These are phyloP conservation scores for Saccharomycopsis fibuligera DNA, from an alignment of 805 yeast genomes.

Conservation along the genomic window DNA sequence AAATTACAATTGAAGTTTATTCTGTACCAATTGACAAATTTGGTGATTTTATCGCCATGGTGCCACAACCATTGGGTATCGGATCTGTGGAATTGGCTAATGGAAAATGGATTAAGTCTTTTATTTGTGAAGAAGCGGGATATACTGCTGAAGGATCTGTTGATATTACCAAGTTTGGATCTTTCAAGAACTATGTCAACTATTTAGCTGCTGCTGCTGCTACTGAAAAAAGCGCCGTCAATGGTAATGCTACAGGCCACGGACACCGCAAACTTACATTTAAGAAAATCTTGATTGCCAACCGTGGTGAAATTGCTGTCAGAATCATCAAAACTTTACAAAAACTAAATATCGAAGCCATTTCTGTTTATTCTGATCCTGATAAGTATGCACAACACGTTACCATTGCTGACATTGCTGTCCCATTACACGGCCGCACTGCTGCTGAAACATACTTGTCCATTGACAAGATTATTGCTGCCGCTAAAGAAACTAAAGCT, in stretches of 20 bases:
- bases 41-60: conserved; percentile 80
- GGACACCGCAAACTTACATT: conserved; percentile 24
- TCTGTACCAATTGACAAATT: conserved; percentile 71
- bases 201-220: conserved; percentile 17
- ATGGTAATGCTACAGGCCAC: too few species aligned
- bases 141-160: conserved; percentile 63
- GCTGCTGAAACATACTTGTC: conserved; percentile 90
- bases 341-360: conserved; percentile 67
- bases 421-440: conserved; percentile 68
- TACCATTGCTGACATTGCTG: conserved; percentile 69
- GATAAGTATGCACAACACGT: conserved; percentile 90
- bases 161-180: conserved; percentile 84
- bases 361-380: conserved; percentile 87
- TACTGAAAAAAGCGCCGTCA: conserved; percentile 24
- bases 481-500: conserved; percentile 77
- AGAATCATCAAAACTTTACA: conserved; percentile 85
- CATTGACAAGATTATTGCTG: conserved; percentile 76
- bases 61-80: conserved; percentile 92
- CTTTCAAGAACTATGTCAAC: conserved; percentile 68
- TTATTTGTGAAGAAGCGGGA: conserved; percentile 90
- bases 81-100: conserved; percentile 80
- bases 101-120: conserved; percentile 86
- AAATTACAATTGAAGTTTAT: conserved; percentile 75
- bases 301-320: conserved; percentile 97
- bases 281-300: conserved; percentile 73